Percentiles rank a stretch among this genome's conserved stretches.
These are phyloP conservation scores for Ophiostoma triangulosporum DNA, from an alignment of 2,329 filamentous ascomycete species.

Conservation along the genomic window DNA sequence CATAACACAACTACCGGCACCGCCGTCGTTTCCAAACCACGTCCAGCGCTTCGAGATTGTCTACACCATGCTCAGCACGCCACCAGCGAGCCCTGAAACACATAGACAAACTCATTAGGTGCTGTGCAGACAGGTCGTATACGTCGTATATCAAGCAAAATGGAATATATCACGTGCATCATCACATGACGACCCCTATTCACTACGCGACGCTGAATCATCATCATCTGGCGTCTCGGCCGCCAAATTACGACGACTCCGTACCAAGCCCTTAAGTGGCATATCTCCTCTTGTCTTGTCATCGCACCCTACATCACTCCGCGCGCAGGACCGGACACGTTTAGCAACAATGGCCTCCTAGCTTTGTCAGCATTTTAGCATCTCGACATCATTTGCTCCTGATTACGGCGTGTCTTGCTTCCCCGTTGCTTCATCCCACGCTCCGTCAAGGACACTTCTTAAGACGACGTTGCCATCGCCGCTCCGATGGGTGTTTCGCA, in stretches of 20 bases:
- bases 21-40: too few species aligned
- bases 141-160: too few species aligned
- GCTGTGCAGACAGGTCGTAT: too few species aligned
- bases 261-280: neutral
- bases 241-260: constrained; percentile 1
- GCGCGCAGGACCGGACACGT: neutral
- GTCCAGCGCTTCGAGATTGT: too few species aligned
- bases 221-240: neutral
- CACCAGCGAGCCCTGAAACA: too few species aligned
- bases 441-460: neutral
- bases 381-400: neutral
- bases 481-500: neutral
- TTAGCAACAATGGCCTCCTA: neutral
- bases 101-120: too few species aligned
- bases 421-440: neutral
- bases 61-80: too few species aligned
- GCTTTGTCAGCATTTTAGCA: neutral
- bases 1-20: too few species aligned
- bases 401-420: neutral
- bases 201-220: neutral
- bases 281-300: neutral
- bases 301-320: neutral
- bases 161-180: too few species aligned
- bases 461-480: neutral
- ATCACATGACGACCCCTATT: neutral